Base-by-base conservation (phyloP, 495 filamentous ascomycete species). In the Aspergillus asperescens region DNA sequence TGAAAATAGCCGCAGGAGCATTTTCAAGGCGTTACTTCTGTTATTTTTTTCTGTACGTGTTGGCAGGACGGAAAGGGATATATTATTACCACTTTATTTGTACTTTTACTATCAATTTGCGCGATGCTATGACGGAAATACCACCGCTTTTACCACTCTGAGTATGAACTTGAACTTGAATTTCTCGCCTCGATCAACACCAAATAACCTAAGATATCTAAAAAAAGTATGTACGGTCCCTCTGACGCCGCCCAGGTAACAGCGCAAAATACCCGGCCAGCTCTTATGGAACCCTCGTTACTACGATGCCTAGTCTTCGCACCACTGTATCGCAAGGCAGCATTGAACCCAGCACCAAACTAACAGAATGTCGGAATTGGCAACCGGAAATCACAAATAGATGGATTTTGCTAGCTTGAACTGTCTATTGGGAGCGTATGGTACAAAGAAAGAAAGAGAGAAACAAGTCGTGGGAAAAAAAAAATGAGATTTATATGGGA, bases 181-280 rank as follows among this genome's bases (percentile, higher is more conserved):
- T n/a, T 12, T 16, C 18, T 34, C 19, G 4, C 19, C 31, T 35
- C 24, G 10, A 54, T 52, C 19, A 35, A 56, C 13, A 48, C 27
- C 23, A 7, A 53, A 20, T 3, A 22, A 45, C 19, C 10, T n/a
- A 5, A 48, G 5, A 48, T 45, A 46, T 28, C 31, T 39, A 5
- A 20, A 42, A 54, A 38, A 58, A 50, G 41, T 45, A 76, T 92
- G 87, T 92, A 55, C 69, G 86, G 80, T 81, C 74, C 86, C 85
- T 91, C 87, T 91, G 88, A 93, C 88, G 81, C 88, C 81, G 86
- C 82, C 87, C 82, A 81, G 80, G 84, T 84, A 88, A 89, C 74
- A 71, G 65, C 48, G 53, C 56, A 74, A 69, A 83, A 79, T 86
- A 77, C 86, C 75, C 79, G 85, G 87, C 81, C 88, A 87, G 88